phyloP scores from a whole-genome alignment of 2,329 filamentous ascomycete species.

The Venturia nashicola region DNA sequence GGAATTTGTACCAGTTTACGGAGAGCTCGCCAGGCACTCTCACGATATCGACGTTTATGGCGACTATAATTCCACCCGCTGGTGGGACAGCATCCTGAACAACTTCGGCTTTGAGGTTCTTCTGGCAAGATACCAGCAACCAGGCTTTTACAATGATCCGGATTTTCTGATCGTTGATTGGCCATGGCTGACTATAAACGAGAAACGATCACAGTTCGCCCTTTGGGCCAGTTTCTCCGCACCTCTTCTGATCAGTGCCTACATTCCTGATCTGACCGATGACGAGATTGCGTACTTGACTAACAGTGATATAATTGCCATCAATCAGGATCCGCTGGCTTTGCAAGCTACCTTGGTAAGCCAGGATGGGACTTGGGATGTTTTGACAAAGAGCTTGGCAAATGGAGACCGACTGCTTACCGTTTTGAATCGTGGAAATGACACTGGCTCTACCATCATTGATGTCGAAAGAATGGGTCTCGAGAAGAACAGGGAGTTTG shows the following conservation, averaged over 20 bases:
- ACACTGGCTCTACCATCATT: conserved; percentile 19
- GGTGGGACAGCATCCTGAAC: conserved; percentile 36
- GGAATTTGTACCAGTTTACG: conserved; percentile 29
- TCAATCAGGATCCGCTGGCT: conserved; percentile 35
- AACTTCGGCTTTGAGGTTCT: conserved; percentile 35
- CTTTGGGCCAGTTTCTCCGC: conserved; percentile 37
- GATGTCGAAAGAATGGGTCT: conserved; percentile 27
- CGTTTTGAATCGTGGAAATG: conserved; percentile 31
- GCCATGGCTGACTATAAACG: conserved; percentile 25
- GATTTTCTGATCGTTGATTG: conserved; percentile 38
- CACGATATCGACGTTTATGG: conserved; percentile 31
- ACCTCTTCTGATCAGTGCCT: conserved; percentile 35
- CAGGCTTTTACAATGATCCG: conserved; percentile 30
- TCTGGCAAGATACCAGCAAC: conserved; percentile 28
- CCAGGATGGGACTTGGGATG: conserved; percentile 31
- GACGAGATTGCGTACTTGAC: conserved; percentile 31
- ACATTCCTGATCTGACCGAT: conserved; percentile 27
- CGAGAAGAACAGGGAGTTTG: conserved; percentile 18
- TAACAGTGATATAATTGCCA: conserved; percentile 36
- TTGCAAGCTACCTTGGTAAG: conserved; percentile 37
- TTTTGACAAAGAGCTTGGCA: conserved; percentile 33
- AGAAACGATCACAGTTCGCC: conserved; percentile 32
- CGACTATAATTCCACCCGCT: conserved; percentile 23
- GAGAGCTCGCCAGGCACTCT: conserved; percentile 34
- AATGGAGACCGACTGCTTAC: conserved; percentile 37